Evolutionary conservation across 2,329 filamentous ascomycete species (phyloP).

Genomic region (Verticillium klebahnii): DNA sequence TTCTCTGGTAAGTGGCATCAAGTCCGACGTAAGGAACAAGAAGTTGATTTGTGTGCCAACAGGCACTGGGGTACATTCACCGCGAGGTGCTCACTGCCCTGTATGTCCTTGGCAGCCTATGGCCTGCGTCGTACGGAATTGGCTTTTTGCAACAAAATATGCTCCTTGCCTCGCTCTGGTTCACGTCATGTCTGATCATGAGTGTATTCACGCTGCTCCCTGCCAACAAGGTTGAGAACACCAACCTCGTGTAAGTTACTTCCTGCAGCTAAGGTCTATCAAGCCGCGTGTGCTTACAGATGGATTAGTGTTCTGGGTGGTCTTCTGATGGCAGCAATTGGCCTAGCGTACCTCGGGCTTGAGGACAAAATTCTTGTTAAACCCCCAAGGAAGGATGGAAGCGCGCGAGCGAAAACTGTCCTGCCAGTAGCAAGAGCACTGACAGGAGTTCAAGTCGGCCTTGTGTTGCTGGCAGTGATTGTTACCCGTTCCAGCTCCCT

Average conservation of each 20-base stretch:
- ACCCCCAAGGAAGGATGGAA: not conserved
- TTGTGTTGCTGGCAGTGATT: conserved; percentile 75
- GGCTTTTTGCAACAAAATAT: conserved; percentile 66
- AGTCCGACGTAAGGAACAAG: not conserved
- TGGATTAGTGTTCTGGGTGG: conserved; percentile 65
- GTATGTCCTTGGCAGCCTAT: conserved; percentile 71
- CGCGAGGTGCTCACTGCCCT: conserved; percentile 80
- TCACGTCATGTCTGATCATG: conserved; percentile 73
- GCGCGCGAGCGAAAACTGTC: not conserved
- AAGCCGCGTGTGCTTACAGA: conserved; percentile 13
- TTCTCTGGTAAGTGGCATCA: conserved; percentile 57
- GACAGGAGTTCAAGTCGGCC: conserved; percentile 64
- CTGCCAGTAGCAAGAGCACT: conserved; percentile 49
- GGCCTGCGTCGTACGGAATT: conserved; percentile 71
- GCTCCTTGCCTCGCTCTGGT: conserved; percentile 66
- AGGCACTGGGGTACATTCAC: conserved; percentile 90
- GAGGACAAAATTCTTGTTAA: conserved; percentile 49
- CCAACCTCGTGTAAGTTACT: conserved; percentile 63
- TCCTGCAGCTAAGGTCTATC: too few species aligned
- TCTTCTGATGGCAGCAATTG: conserved; percentile 69
- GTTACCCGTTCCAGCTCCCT: conserved; percentile 83
- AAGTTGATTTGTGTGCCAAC: not conserved
- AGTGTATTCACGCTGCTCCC: conserved; percentile 86
- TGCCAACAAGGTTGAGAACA: conserved; percentile 77
- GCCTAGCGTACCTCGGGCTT: conserved; percentile 73